Percentiles rank a stretch among this genome's conserved stretches.
Conservation (phyloP, 108 stramenopile species). For the Skeletonema costatum region DNA sequence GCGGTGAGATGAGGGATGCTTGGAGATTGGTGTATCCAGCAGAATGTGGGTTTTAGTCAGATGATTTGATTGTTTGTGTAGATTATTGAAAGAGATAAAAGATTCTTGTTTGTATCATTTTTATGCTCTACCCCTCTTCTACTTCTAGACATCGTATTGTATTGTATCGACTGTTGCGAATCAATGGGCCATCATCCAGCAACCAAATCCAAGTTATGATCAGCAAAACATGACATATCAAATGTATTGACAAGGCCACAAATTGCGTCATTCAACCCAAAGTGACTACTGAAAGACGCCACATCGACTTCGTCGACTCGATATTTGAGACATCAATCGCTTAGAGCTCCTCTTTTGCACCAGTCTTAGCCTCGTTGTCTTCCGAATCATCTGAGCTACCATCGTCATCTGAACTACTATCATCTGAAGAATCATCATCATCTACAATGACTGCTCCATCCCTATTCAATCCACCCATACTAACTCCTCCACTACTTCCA, state of each 20-base stretch:
- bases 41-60: slow-evolving; percentile 37
- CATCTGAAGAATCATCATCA: background rate
- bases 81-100: too few relatives aligned
- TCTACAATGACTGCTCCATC: background rate
- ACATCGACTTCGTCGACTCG: background rate
- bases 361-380: background rate
- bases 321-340: background rate
- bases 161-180: too few relatives aligned
- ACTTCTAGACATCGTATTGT: background rate
- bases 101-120: background rate
- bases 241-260: background rate
- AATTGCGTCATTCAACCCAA: background rate
- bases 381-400: background rate
- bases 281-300: background rate
- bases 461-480: background rate
- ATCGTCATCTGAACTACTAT: background rate
- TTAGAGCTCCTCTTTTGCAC: background rate
- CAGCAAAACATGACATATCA: background rate
- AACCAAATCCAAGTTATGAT: background rate
- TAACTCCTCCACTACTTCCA: background rate
- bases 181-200: background rate
- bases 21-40: slow-evolving; percentile 90
- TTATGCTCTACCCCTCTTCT: background rate
- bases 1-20: slow-evolving; percentile 74
- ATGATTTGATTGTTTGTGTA: background rate